Evolutionary conservation across 1,139 yeast genomes (phyloP), one percentile per base, ranked within the genome.

Genomic region (Diutina sp.): DNA sequence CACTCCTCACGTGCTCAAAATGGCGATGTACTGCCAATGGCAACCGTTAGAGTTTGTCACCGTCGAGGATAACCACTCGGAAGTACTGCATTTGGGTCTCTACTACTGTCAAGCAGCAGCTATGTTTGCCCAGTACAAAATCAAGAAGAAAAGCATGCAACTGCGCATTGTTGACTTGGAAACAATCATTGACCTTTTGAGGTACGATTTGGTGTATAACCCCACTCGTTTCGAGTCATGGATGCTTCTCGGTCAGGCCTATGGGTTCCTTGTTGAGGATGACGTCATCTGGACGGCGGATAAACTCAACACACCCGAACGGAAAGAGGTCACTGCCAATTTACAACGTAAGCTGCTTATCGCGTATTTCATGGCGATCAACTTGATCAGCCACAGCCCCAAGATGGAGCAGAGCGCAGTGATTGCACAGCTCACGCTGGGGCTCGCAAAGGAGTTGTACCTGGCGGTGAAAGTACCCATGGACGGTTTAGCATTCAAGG

Each of bases 201-300:
- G 76, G 56, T 73, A 76, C 58, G 99, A 93, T 66, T 69, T 95
- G 35, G 66, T 83, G 2, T 83, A 84, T 65, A 83, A 86, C 3
- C 78, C 87, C 1, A 72, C 78, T 55, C 73, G 97, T 32, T 77
- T 86, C 55, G 99, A 93, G 67, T 82, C 90, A 16, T 95, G 99
- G 99, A 73, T 83, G 55, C 75, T 90, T 1, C 69, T 93, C 21
- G 97, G 95, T 0, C 93, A 86, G 66, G 85, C 95, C 0, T 90
- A 81, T 63, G 86, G 91, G 0, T 84, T 76, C 58, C 72, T 88
- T 47, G 96, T 87, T 0, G 98, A 91, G 61, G 96, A 90, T 67
- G 97, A 89, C 61, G 71, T 93, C 57, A 83, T 90, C 8, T 90
- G 96, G 95, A 87, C 93, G 0, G 85, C 97, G 0, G 97, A 91